Evolutionary conservation across 1,139 yeast genomes (phyloP).

Genomic region (Groenewaldozyma auringiensis): DNA sequence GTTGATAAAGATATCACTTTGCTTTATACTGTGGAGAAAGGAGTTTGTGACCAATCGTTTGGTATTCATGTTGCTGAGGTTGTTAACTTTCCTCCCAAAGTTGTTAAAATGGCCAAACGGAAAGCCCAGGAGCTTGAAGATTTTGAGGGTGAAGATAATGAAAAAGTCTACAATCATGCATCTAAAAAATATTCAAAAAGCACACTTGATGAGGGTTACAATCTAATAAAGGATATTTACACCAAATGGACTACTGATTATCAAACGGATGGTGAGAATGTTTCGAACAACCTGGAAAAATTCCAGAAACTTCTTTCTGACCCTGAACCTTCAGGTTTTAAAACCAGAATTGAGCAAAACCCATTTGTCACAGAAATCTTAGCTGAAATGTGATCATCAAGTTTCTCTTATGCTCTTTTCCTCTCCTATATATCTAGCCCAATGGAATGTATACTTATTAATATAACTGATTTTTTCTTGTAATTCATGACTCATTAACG

Average conservation of each 20-base stretch:
- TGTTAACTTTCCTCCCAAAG: slow-evolving; percentile 83
- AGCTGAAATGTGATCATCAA: slow-evolving; percentile 11
- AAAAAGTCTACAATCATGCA: slow-evolving; percentile 36
- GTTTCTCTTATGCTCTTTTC: no score
- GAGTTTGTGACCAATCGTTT: slow-evolving; percentile 87
- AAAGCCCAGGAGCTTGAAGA: slow-evolving; percentile 85
- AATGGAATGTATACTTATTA: no score
- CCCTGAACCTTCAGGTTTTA: slow-evolving; percentile 24
- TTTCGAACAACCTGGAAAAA: slow-evolving; percentile 37
- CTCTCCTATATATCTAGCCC: no score
- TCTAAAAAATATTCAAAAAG: slow-evolving; percentile 22
- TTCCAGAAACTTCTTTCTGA: background rate
- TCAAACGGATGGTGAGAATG: slow-evolving; percentile 28
- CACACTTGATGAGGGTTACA: slow-evolving; percentile 48
- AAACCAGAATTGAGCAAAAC: slow-evolving; percentile 8
- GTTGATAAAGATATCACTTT: slow-evolving; percentile 65
- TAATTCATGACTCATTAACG: no score
- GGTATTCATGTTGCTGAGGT: slow-evolving; percentile 97
- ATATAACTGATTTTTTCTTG: no score
- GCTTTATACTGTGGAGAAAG: slow-evolving; percentile 84
- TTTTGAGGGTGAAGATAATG: slow-evolving; percentile 40
- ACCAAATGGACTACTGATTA: slow-evolving; percentile 47
- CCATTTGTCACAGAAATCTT: slow-evolving; percentile 11
- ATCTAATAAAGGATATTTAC: slow-evolving; percentile 46
- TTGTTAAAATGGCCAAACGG: slow-evolving; percentile 88